Base-by-base conservation (phyloP, 345 rosid species). In the Alliaria petiolata region DNA sequence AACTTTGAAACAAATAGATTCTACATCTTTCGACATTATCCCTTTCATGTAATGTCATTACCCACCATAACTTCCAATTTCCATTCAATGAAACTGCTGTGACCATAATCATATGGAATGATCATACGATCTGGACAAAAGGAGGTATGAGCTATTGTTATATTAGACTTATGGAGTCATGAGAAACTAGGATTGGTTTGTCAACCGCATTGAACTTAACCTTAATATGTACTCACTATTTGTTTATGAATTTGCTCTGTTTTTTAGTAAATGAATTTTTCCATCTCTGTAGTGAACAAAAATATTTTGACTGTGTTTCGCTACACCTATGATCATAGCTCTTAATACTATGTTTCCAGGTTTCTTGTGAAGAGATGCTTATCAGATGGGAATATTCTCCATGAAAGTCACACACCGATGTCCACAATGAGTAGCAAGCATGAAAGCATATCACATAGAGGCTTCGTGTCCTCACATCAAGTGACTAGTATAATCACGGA, bases 321-420 rank as follows among this genome's bases (percentile, higher is more conserved):
- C 65, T 19, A 39, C 51, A 46, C 36, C 44, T 40, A 44, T 44
- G 44, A 38, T 53, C 53, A 33, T 31, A 62, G 36, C 58, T 53
- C 56, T 17, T 72, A 7, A 26, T 46, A 52, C 68, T 65, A 52
- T 65, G 53, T 72, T 71, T 79, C 70, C 80, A 95, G 98, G 86
- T 82, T 87, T 64, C 65, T 76, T 74, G 83, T 90, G 79, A 85
- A 88, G 78, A 85, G 97, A 80, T 95, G 89, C 79, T 84, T 88
- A 55, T 95, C 98, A 22, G 98, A 87, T 82, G 99, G 99, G 76
- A 95, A 88, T 80, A 82, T 92, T 62, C 86, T 89, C 67, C 87
- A 30, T 22, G 84, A 70, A 72, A 82, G 78, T 57, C 34, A 47
- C 57, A 72, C 87, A 17, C 77, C 89, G 5, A 70, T 86, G 79